A percentile compares a stretch with the other conserved stretches of the same genome.
These are phyloP conservation scores for Tetramitus jugosus DNA, from an alignment of 208 protist species.

Conservation along the genomic window DNA sequence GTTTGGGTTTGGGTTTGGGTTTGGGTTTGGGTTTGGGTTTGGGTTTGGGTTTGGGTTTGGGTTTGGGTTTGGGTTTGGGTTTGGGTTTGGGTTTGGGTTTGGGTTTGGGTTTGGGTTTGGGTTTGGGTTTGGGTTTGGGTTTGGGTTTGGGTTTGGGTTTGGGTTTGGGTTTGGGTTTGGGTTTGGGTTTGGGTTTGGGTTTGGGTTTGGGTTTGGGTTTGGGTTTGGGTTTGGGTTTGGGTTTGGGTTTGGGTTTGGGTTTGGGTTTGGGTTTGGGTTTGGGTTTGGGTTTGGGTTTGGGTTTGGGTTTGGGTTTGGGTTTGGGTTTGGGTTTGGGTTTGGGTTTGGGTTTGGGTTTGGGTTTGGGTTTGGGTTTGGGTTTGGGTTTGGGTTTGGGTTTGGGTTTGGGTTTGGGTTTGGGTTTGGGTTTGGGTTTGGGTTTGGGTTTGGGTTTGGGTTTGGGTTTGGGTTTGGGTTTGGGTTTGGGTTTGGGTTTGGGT, in stretches of 20 bases:
- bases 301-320: background rate
- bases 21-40: conserved; percentile 5
- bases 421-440: background rate
- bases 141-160: conserved; percentile 5
- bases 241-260: background rate
- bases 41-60: conserved; percentile 2
- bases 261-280: conserved; percentile 5
- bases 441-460: conserved; percentile 5
- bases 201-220: conserved; percentile 5
- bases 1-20: background rate
- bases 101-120: conserved; percentile 2
- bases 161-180: conserved; percentile 2
- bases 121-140: background rate
- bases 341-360: conserved; percentile 2
- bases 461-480: conserved; percentile 2
- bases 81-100: conserved; percentile 5
- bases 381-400: conserved; percentile 5
- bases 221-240: conserved; percentile 2
- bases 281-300: conserved; percentile 2
- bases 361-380: background rate
- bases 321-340: conserved; percentile 5
- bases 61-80: background rate
- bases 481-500: background rate
- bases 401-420: conserved; percentile 2
- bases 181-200: background rate